Evolutionary conservation across 2,329 filamentous ascomycete species (phyloP).

Genomic region (Exophiala lecanii-corni): DNA sequence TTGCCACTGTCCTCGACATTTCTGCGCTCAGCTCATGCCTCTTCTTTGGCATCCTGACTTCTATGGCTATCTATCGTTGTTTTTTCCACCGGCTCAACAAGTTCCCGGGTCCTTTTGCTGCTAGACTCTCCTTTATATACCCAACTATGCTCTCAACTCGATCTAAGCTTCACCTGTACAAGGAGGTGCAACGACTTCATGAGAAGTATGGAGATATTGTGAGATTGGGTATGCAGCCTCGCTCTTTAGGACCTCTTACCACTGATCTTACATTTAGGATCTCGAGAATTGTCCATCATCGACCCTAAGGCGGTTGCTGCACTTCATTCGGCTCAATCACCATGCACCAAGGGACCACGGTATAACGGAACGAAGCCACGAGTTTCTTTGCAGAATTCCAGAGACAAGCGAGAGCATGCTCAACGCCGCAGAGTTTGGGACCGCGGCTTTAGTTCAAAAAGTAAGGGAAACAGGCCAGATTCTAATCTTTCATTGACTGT

Average conservation of each 20-base stretch:
- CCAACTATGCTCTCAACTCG: too few species aligned
- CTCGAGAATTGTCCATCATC: slow-evolving; percentile 24
- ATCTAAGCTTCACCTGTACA: not conserved
- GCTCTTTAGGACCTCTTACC: not conserved
- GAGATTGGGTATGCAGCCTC: slow-evolving; percentile 24
- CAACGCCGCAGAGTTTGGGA: slow-evolving; percentile 29
- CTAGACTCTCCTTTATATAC: slow-evolving; percentile 24
- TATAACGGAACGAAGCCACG: slow-evolving; percentile 24
- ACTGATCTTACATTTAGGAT: slow-evolving; percentile 12
- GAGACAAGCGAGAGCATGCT: slow-evolving; percentile 26
- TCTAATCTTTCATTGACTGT: not conserved
- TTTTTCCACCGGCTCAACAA: slow-evolving; percentile 28
- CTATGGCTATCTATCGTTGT: slow-evolving; percentile 28
- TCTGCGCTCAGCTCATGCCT: too few species aligned
- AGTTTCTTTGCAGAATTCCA: slow-evolving; percentile 24
- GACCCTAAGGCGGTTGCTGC: slow-evolving; percentile 16
- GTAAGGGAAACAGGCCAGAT: slow-evolving; percentile 21
- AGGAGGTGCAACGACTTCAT: slow-evolving; percentile 24
- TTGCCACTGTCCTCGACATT: too few species aligned
- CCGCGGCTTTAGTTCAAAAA: slow-evolving; percentile 30
- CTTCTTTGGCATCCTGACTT: too few species aligned
- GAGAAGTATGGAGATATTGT: slow-evolving; percentile 30
- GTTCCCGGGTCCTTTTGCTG: slow-evolving; percentile 28
- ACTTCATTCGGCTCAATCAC: slow-evolving; percentile 21
- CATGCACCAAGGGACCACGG: slow-evolving; percentile 28